Conservation (phyloP, 2,329 filamentous ascomycete genomes). For the Alternaria metachromatica region DNA sequence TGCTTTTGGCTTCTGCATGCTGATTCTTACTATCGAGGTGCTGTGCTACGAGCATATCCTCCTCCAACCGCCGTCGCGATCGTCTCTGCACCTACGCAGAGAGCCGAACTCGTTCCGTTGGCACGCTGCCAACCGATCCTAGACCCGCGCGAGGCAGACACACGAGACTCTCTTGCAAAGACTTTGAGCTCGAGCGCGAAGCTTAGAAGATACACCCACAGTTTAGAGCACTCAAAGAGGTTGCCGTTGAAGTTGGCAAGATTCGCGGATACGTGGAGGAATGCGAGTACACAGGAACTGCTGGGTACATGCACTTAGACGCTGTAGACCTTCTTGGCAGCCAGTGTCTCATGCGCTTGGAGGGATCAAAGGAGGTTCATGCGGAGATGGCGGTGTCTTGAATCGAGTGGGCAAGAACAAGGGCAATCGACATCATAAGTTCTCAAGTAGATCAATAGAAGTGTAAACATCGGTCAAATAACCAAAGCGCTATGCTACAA, state of each 20-base stretch:
- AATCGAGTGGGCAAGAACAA: background rate
- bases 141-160: background rate
- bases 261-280: too few species aligned
- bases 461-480: background rate
- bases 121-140: background rate
- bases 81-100: background rate
- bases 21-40: too few species aligned
- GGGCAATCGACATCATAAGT: background rate
- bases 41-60: background rate
- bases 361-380: too few species aligned
- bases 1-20: too few species aligned
- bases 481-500: constrained; percentile 20
- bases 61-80: background rate
- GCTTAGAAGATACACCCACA: background rate
- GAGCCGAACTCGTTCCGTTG: background rate
- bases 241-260: background rate
- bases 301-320: background rate
- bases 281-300: background rate
- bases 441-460: background rate
- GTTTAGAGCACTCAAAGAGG: background rate
- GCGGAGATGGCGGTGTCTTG: too few species aligned
- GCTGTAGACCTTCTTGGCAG: background rate
- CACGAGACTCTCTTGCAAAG: too few species aligned
- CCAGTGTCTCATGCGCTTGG: too few species aligned
- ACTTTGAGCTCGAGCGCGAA: too few species aligned